Conservation (phyloP, 2,329 filamentous ascomycete species). For the Cercospora brassicicola region DNA sequence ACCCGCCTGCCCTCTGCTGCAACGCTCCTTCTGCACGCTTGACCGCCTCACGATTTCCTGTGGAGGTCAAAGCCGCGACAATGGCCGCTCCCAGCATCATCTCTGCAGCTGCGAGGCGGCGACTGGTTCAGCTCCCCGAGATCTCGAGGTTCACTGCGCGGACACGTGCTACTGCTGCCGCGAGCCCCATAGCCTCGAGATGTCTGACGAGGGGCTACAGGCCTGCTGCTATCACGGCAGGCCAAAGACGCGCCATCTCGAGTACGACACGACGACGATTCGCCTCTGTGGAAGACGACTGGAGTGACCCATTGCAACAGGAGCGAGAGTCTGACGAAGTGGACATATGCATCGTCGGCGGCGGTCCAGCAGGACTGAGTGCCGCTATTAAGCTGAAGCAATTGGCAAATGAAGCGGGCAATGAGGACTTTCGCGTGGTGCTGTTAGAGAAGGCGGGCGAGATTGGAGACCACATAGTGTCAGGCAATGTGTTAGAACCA, state of each 20-base stretch:
- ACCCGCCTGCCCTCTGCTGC: neutral
- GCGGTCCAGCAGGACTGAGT: slow-evolving; percentile 88
- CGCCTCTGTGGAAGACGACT: slow-evolving; percentile 43
- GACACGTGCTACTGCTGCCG: slow-evolving; percentile 14
- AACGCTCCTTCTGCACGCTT: slow-evolving; percentile 1
- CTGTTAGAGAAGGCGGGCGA: slow-evolving; percentile 94
- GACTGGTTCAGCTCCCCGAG: slow-evolving; percentile 21
- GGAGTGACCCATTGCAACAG: slow-evolving; percentile 53
- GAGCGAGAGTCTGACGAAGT: slow-evolving; percentile 92
- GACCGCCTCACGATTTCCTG: slow-evolving; percentile 18
- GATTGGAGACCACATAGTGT: slow-evolving; percentile 90
- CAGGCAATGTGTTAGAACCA: slow-evolving; percentile 91
- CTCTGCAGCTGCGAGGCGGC: slow-evolving; percentile 26
- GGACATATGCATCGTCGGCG: slow-evolving; percentile 94
- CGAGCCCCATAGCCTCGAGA: slow-evolving; percentile 27
- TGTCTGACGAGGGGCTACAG: slow-evolving; percentile 32
- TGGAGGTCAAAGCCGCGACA: slow-evolving; percentile 11
- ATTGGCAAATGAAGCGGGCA: slow-evolving; percentile 87
- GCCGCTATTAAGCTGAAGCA: slow-evolving; percentile 95
- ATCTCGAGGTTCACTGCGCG: slow-evolving; percentile 13
- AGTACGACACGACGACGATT: slow-evolving; percentile 34
- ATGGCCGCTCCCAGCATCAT: slow-evolving; percentile 30
- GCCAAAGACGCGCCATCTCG: slow-evolving; percentile 39
- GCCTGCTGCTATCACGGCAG: slow-evolving; percentile 39
- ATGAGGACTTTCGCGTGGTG: slow-evolving; percentile 92